Evolutionary conservation across 129 eudicot species (phyloP), one percentile per base, ranked within the genome.

Genomic region (Glebionis coronaria): DNA sequence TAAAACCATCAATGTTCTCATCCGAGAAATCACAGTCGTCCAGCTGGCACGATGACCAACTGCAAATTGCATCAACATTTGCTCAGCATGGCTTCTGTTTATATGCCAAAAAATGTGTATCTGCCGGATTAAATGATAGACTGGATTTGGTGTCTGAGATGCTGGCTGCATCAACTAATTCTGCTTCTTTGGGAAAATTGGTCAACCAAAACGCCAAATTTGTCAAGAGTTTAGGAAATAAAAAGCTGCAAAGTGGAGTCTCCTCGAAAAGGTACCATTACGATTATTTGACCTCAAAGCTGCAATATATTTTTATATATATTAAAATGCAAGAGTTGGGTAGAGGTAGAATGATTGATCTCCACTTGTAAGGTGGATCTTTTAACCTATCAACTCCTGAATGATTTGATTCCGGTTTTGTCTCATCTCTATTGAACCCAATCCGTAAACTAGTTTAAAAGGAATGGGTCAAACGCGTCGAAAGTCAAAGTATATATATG

Each of bases 11-110:
- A 16, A 52, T 69, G 81, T 72, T 80, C 72, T 84, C 78, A 47
- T 21, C 51, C 25, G 93, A 84, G 75, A 81, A 80, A 57, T 61
- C 82, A 40, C 82, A 80, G 65, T 81, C 83, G 2, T 72, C 46
- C 79, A 76, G 85, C 80, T 94, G 89, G 91, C 70, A 75, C n/a
- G 94, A 90, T 59, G 80, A 83, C 74, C 97, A 90, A 66, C 68
- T 90, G 84, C 82, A 78, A 74, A 94, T 94, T 84, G 76, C 81
- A 55, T 89, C 94, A 45, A 56, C 81, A 25, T 65, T 87, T 58
- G 87, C 88, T 51, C 90, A 94, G 72, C 95, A 87, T 78, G 99
- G 97, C 19, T 81, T 81, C 78, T 90, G 97, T 69, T 73, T 81
- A 54, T 85, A 71, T 73, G 88, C 97, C 18, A 90, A 87, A 79